phyloP scores from a whole-genome alignment of 2,329 filamentous ascomycete genomes.

The Aspergillus calidoustus region DNA sequence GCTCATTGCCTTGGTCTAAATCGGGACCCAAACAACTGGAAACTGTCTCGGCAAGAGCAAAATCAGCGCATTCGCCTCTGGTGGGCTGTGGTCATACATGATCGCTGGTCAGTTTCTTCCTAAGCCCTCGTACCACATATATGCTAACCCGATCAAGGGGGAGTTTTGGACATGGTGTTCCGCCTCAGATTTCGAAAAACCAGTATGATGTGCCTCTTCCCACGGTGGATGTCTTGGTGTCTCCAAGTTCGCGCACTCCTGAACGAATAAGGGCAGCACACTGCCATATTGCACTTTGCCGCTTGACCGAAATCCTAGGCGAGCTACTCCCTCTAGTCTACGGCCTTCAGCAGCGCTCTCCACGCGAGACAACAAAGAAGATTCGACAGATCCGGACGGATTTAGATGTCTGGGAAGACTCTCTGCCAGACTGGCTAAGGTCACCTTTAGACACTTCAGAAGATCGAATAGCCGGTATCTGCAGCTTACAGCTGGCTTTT shows the following conservation, averaged over 20 bases:
- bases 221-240: conserved; percentile 47
- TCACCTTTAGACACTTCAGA: conserved; percentile 37
- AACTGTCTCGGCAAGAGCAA: conserved; percentile 56
- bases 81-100: conserved; percentile 63
- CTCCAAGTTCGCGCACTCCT: conserved; percentile 40
- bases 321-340: conserved; percentile 53
- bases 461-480: conserved; percentile 45
- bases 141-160: conserved; percentile 44
- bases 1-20: conserved; percentile 62
- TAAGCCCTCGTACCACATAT: neutral
- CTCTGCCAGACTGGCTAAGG: conserved; percentile 49
- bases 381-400: conserved; percentile 52
- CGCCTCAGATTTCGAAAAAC: conserved; percentile 56
- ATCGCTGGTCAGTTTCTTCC: conserved; percentile 51
- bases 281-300: conserved; percentile 59
- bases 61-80: conserved; percentile 57
- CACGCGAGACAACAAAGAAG: conserved; percentile 51
- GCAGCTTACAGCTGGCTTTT: conserved; percentile 51
- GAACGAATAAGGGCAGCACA: conserved; percentile 53
- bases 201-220: conserved; percentile 63
- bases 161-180: conserved; percentile 61
- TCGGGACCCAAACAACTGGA: conserved; percentile 59
- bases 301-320: conserved; percentile 52
- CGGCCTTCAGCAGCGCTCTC: conserved; percentile 47
- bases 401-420: conserved; percentile 52